Percentiles rank a stretch among this genome's conserved stretches.
These are phyloP conservation scores for Pisolithus thermaeus DNA, from an alignment of 1,284 basidiomycete species.

Conservation along the genomic window DNA sequence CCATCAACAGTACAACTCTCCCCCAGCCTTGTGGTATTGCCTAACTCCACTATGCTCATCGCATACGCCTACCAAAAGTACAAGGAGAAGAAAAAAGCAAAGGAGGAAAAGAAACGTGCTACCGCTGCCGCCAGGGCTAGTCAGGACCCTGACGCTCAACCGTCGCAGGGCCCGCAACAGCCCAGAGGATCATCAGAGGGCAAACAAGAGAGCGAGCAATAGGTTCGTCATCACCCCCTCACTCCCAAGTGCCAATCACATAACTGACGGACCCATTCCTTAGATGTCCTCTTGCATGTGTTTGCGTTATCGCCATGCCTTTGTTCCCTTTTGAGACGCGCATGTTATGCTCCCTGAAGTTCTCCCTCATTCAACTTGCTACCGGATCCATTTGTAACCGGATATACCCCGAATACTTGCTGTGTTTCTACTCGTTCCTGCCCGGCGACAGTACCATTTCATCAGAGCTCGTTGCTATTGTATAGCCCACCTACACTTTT, in stretches of 20 bases:
- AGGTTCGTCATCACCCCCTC: constrained; percentile 4
- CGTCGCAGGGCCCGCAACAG: background rate
- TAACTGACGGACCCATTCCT: background rate
- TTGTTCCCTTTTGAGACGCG: background rate
- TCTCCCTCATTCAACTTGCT: too few species aligned
- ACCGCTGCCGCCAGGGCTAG: background rate
- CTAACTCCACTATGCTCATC: constrained; percentile 13
- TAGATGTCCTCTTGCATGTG: background rate
- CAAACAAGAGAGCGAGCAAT: constrained; percentile 6
- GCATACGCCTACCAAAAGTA: constrained; percentile 22
- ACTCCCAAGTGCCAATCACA: background rate
- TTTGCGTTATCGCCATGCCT: background rate
- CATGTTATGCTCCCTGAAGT: background rate
- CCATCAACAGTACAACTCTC: background rate
- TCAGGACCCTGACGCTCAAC: background rate
- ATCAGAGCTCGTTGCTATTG: too few species aligned
- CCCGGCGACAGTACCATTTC: too few species aligned
- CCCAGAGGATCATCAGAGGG: background rate
- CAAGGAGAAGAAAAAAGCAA: constrained; percentile 20
- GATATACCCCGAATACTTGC: too few species aligned
- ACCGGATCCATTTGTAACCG: too few species aligned
- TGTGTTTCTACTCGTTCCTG: too few species aligned
- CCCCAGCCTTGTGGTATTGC: background rate
- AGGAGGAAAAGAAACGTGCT: constrained; percentile 10
- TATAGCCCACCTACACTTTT: too few species aligned